Evolutionary conservation across 129 eudicot genomes (phyloP), one percentile per base, ranked within the genome.

Genomic region (Tagetes erecta): DNA sequence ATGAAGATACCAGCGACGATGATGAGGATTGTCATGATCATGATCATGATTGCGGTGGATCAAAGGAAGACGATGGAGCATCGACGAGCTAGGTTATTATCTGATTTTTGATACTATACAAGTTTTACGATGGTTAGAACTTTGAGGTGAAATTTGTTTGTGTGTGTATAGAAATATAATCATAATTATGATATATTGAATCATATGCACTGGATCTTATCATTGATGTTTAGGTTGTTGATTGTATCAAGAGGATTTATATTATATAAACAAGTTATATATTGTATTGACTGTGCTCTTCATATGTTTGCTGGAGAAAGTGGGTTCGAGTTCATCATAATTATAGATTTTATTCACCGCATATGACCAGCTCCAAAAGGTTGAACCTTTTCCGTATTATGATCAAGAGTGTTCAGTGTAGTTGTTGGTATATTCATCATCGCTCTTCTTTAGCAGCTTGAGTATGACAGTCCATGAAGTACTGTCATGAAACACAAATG

Each of bases 1-100:
- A 92, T 65, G 98, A 92, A 60, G 98, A 92, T 46, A 78, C 74
- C n/a, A 87, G 94, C 78, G 98, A 92, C 55, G 96, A 80, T 30
- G 97, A 89, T 0, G 27, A 20, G 27, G 86, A 52, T 0, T 80
- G 33, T 63, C 67, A 68, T 40, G 71, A 62, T 47, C 67, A 68
- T 40, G 71, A 62, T 47, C 39, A 78, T 72, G 79, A 46, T 65
- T 57, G 74, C 41, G 83, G 67, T 36, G 83, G 86, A 55, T 82
- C 76, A 12, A 81, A 80, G 74, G 76, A 75, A 0, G 73, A 67
- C 20, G 83, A 31, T 27, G 83, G 83, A 8, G 86, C 83, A 47
- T 73, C 80, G 38, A 67, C 80, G n/a, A 78, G 80, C 69, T 72
- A 72, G 79, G 52, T 72, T 65, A 55, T 35, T 30, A 14, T 46